Conservation (phyloP, 306 rosid species). For the Castanea crenata region DNA sequence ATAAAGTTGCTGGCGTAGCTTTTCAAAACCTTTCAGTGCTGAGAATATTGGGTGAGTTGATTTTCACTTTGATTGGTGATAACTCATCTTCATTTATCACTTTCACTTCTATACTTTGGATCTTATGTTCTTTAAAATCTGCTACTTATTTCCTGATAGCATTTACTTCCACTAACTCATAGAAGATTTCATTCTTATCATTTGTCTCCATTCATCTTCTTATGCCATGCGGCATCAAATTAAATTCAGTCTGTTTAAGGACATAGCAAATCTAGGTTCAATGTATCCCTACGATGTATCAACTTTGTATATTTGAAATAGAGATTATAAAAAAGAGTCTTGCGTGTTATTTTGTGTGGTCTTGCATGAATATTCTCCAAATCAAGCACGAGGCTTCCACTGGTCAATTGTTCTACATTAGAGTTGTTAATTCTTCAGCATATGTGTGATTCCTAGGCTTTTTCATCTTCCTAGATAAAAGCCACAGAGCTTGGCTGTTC, state of each 20-base stretch:
- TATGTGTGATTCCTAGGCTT: background rate
- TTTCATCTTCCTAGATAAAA: background rate
- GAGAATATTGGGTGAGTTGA: conserved; percentile 83
- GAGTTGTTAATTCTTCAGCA: background rate
- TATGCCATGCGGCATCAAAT: too few species aligned
- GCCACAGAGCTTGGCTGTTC: background rate
- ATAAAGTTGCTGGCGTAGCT: conserved; percentile 87
- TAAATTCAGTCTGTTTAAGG: background rate
- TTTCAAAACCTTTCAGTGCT: conserved; percentile 95
- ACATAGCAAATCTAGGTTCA: background rate
- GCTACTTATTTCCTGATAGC: background rate
- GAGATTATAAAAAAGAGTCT: background rate
- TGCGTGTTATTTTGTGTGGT: background rate
- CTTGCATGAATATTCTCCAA: background rate
- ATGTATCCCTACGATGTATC: background rate
- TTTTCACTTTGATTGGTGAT: background rate
- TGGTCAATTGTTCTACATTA: background rate
- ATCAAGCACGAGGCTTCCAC: background rate
- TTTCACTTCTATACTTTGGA: background rate
- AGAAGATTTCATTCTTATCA: background rate
- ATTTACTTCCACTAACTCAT: background rate
- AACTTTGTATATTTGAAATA: background rate
- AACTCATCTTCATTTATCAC: background rate
- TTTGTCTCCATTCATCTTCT: too few species aligned
- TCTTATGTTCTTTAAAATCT: background rate